phyloP scores from a whole-genome alignment of 2,329 filamentous ascomycete species.

The Trichoderma semiorbis region DNA sequence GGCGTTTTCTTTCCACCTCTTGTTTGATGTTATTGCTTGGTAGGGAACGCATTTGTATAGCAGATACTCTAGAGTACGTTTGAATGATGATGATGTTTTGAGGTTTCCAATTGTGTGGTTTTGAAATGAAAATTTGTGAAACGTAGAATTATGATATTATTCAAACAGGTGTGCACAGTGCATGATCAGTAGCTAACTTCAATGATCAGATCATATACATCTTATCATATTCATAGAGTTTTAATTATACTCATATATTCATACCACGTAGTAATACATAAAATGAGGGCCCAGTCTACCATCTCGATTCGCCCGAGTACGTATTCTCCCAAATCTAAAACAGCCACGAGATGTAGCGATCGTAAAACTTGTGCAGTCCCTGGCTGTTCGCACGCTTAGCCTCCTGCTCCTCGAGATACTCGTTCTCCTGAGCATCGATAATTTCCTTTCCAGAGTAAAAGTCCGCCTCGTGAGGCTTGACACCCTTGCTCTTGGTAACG shows the following conservation, averaged over 20 bases:
- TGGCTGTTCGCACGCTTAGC: conserved; percentile 27
- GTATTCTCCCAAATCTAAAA: conserved; percentile 27
- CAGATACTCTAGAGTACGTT: conserved; percentile 8
- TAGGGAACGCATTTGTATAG: not conserved
- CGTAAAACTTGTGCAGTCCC: conserved; percentile 35
- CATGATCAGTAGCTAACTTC: too few relatives aligned
- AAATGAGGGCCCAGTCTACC: not conserved
- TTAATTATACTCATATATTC: not conserved
- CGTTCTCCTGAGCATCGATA: conserved; percentile 69
- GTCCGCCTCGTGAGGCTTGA: conserved; percentile 60
- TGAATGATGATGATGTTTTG: conserved; percentile 10
- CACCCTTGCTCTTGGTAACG: conserved; percentile 48
- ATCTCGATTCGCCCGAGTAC: not conserved
- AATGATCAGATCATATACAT: not conserved
- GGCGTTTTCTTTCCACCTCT: not conserved
- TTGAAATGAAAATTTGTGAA: not conserved
- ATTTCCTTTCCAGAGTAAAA: conserved; percentile 70
- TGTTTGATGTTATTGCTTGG: not conserved
- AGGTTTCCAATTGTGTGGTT: not conserved
- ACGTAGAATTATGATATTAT: not conserved
- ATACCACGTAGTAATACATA: not conserved
- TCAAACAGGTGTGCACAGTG: too few relatives aligned
- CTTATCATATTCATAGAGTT: not conserved
- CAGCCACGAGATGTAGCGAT: conserved; percentile 37
- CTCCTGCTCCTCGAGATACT: conserved; percentile 52